Conservation (phyloP, 2,329 filamentous ascomycete genomes). For the Claviceps citrina region DNA sequence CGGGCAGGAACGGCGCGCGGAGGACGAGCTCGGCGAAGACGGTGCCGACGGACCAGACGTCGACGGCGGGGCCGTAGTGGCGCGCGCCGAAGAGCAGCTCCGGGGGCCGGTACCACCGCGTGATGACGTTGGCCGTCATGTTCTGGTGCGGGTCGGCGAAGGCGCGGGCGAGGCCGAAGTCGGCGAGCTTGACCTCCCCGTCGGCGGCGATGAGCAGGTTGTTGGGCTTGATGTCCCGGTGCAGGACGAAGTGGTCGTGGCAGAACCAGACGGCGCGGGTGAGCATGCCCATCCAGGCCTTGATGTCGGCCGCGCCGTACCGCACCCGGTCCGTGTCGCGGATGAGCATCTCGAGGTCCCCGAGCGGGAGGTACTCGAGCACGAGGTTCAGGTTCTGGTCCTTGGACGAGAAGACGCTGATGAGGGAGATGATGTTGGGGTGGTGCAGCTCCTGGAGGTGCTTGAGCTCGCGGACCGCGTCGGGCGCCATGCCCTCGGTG, state of each 20-base stretch:
- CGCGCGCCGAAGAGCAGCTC: conserved; percentile 83
- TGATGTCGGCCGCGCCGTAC: conserved; percentile 82
- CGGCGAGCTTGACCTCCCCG: conserved; percentile 85
- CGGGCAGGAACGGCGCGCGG: too few relatives aligned
- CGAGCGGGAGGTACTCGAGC: conserved; percentile 82
- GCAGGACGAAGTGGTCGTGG: conserved; percentile 83
- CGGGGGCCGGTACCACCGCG: conserved; percentile 88
- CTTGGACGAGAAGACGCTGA: conserved; percentile 88
- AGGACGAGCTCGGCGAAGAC: conserved; percentile 86
- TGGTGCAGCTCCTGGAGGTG: conserved; percentile 88
- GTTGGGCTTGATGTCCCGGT: conserved; percentile 98
- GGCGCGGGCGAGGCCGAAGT: conserved; percentile 85
- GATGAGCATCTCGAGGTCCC: conserved; percentile 88
- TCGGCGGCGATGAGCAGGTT: conserved; percentile 89
- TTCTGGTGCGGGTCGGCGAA: conserved; percentile 76
- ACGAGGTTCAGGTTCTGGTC: conserved; percentile 94
- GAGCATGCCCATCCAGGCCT: conserved; percentile 98
- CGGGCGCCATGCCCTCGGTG: conserved; percentile 80
- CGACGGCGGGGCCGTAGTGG: conserved; percentile 80
- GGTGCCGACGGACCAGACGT: conserved; percentile 85
- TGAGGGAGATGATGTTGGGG: conserved; percentile 85
- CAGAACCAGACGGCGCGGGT: conserved; percentile 87
- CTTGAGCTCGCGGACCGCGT: conserved; percentile 90
- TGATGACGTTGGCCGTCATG: conserved; percentile 94
- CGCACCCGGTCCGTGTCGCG: conserved; percentile 63